phyloP scores from a whole-genome alignment of 305 asterid genomes.

The Solanum hybrid region DNA sequence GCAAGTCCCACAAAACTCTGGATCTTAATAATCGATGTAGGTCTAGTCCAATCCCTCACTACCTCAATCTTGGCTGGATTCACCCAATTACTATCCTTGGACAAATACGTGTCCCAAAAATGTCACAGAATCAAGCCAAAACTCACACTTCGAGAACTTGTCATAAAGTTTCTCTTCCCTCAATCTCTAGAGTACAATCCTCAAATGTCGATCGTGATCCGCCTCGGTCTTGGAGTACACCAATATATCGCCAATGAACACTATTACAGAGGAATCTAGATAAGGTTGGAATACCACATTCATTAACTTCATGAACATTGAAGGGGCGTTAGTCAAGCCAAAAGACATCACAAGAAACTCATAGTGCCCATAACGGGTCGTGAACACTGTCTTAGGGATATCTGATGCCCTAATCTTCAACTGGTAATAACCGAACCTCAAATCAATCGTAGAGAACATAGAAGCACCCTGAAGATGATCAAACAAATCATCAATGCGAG shows the following conservation, averaged over 20 bases:
- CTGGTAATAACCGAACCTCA: background rate
- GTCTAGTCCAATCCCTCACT: background rate
- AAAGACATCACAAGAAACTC: background rate
- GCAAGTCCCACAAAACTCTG: background rate
- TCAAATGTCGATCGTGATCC: background rate
- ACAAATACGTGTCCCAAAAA: background rate
- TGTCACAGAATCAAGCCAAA: background rate
- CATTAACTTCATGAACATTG: background rate
- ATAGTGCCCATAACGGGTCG: background rate
- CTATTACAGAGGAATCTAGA: background rate
- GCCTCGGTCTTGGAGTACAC: background rate
- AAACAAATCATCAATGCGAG: background rate
- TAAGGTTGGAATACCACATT: background rate
- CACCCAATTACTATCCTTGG: background rate
- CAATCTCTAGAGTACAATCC: background rate
- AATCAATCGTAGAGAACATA: too few relatives aligned
- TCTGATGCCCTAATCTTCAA: background rate
- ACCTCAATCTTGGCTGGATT: background rate
- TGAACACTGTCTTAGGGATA: background rate
- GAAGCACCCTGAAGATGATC: too few relatives aligned
- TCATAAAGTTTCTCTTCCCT: background rate
- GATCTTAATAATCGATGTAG: background rate
- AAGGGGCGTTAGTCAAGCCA: background rate
- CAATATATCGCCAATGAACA: background rate
- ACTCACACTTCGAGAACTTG: background rate